Evolutionary conservation across 2,329 filamentous ascomycete genomes (phyloP), one percentile per base, ranked within the genome.

Genomic region (Knufia fluminis): DNA sequence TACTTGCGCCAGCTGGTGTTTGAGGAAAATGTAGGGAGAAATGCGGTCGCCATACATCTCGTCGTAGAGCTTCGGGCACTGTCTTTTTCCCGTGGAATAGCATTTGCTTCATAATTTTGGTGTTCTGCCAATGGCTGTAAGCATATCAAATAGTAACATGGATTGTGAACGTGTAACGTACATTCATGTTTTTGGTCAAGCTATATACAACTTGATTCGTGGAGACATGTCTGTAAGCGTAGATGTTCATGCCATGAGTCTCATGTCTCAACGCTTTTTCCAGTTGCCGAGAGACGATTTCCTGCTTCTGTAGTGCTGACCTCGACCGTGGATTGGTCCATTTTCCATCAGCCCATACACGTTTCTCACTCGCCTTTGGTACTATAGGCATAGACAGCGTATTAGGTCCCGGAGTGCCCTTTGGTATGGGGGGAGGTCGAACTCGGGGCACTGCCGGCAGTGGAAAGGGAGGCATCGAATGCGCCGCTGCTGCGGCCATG

Each of bases 141-240:
- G 52, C 46, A 52, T 43, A 40, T 31, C 10, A 44, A n/a, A 3
- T 17, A 24, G 6, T 19, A 4, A 10, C 10, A 35, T 14, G 12
- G 16, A n/a, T 19, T 14, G 32, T 14, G n/a, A 36, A 6, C 33
- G n/a, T 6, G 39, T 48, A 24, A 50, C 69, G 56, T 67, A 80
- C 78, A 55, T 79, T 69, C 40, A 82, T 62, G 46, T 71, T 68
- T 46, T 75, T 72, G 35, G 71, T 72, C 54, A 83, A 65, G 19
- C 79, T 82, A 64, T 83, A 83, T 48, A 83, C 67, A 55, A 82
- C 75, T 64, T 83, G 80, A 52, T 81, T 79, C 31, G 79, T 82
- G 54, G 73, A 71, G 57, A 78, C 68, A 62, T 83, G 74, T 59
- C 72, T 72, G 66, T 80, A 83, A 60, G 76, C 73, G 63, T 78